These are phyloP conservation scores for Begonia masoniana DNA, from an alignment of 306 rosid genomes.

Conservation along the genomic window DNA sequence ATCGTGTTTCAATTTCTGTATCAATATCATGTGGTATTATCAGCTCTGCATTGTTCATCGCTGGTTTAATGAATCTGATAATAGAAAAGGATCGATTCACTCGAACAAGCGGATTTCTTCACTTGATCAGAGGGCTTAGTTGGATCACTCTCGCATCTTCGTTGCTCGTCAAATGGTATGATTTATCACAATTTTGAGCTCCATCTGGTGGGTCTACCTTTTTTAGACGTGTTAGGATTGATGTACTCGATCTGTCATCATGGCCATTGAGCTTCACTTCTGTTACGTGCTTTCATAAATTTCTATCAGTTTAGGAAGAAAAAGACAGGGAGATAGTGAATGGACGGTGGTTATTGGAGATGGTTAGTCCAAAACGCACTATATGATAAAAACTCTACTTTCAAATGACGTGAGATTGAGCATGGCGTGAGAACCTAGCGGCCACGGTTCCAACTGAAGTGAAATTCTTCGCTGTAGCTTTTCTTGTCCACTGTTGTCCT, in stretches of 20 bases:
- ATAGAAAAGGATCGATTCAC: constrained; percentile 3
- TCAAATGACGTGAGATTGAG: too few species aligned
- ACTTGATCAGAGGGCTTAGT: constrained; percentile 25
- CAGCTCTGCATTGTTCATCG: constrained; percentile 24
- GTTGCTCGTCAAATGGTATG: constrained; percentile 28
- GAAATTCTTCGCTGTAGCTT: constrained; percentile 31
- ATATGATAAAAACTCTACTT: too few species aligned
- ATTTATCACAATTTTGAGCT: constrained; percentile 23
- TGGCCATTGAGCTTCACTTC: constrained; percentile 32
- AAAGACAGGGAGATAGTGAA: too few species aligned
- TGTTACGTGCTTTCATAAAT: constrained; percentile 35
- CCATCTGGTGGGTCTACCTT: constrained; percentile 47
- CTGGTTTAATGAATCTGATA: constrained; percentile 28
- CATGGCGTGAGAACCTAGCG: too few species aligned
- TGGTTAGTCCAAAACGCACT: too few species aligned
- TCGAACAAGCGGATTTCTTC: constrained; percentile 18
- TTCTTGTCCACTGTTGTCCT: constrained; percentile 32
- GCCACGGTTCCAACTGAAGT: constrained; percentile 18
- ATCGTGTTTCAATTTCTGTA: constrained; percentile 13
- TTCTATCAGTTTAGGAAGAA: not conserved
- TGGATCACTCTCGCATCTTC: constrained; percentile 43
- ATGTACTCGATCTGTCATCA: constrained; percentile 14
- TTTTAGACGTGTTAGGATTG: constrained; percentile 13
- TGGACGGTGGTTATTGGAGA: too few species aligned
- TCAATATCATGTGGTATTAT: constrained; percentile 30